Percentiles rank a stretch among this genome's conserved stretches.
Conservation (phyloP, 305 asterid genomes). For the Solanum hybrid region DNA sequence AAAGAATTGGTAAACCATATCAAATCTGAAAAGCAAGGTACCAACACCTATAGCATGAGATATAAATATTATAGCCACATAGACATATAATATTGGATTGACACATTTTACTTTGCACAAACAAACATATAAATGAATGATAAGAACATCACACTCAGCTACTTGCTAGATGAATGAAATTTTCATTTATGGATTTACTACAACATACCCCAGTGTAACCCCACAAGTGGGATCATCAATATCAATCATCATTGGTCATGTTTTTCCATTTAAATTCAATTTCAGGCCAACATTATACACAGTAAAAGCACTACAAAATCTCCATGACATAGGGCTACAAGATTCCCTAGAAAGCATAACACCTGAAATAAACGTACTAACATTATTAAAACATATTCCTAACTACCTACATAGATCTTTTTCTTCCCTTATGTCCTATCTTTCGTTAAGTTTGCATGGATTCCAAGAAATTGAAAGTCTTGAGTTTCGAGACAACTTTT, state of each 20-base stretch:
- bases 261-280: background rate
- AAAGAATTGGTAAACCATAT: background rate
- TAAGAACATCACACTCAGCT: background rate
- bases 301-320: background rate
- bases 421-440: background rate
- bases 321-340: background rate
- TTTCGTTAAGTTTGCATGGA: background rate
- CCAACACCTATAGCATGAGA: background rate
- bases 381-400: background rate
- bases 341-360: background rate
- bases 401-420: background rate
- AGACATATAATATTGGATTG: background rate
- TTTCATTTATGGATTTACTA: background rate
- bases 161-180: background rate
- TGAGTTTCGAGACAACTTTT: background rate
- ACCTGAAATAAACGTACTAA: background rate
- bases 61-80: background rate
- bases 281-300: background rate
- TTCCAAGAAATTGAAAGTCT: background rate
- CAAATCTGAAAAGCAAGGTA: background rate
- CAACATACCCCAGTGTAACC: background rate
- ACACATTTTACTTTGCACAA: background rate
- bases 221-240: background rate
- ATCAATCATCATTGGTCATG: background rate
- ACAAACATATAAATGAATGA: background rate